Percentiles rank a stretch among this genome's conserved stretches.
These are phyloP conservation scores for Medicago lupulina DNA, from an alignment of 306 rosid species.

Conservation along the genomic window DNA sequence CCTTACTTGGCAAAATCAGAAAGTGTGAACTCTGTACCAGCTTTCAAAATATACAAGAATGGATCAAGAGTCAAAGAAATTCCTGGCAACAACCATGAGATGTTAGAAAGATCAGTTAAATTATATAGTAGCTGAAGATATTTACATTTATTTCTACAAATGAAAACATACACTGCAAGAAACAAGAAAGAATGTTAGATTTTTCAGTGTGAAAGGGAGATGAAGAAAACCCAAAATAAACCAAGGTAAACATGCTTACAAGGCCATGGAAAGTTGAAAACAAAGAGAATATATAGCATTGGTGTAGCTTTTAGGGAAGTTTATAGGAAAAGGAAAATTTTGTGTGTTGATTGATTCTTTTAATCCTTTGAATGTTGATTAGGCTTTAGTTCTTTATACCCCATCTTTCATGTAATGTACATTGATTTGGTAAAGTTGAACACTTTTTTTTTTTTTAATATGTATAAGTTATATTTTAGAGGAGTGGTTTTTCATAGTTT, in stretches of 20 bases:
- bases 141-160: slow-evolving; percentile 8
- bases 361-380: slow-evolving; percentile 37
- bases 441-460: not conserved
- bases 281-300: slow-evolving; percentile 32
- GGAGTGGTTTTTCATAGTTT: slow-evolving; percentile 30
- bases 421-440: slow-evolving; percentile 35
- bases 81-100: slow-evolving; percentile 62
- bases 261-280: slow-evolving; percentile 16
- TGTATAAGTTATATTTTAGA: slow-evolving; percentile 23
- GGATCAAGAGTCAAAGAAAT: slow-evolving; percentile 88
- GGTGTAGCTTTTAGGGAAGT: slow-evolving; percentile 18
- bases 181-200: slow-evolving; percentile 11
- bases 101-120: slow-evolving; percentile 80
- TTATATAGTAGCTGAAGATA: slow-evolving; percentile 68
- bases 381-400: slow-evolving; percentile 27
- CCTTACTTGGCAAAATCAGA: slow-evolving; percentile 85
- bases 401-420: slow-evolving; percentile 30
- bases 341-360: slow-evolving; percentile 47
- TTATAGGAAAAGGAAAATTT: slow-evolving; percentile 37
- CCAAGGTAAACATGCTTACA: slow-evolving; percentile 25
- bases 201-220: not conserved
- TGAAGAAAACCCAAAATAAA: too few relatives aligned
- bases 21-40: slow-evolving; percentile 70
- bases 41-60: slow-evolving; percentile 91
- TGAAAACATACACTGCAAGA: slow-evolving; percentile 28